A percentile compares a stretch with the other conserved stretches of the same genome.
Conservation (phyloP, 129 eudicot genomes). For the Silybum marianum region DNA sequence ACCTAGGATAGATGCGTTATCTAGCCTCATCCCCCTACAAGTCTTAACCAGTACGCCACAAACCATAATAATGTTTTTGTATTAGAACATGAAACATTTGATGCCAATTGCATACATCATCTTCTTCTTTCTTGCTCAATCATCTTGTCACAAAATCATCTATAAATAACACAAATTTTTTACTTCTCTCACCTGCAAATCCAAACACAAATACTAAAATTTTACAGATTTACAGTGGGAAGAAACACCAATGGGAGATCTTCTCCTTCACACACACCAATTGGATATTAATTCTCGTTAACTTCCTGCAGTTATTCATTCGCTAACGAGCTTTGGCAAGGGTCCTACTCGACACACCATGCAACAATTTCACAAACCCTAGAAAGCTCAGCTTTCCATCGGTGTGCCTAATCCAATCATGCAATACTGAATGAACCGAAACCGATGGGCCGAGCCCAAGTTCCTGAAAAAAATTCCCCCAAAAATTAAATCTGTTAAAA, state of each 20-base stretch:
- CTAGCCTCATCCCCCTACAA: too few species aligned
- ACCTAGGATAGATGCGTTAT: too few species aligned
- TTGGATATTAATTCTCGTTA: too few species aligned
- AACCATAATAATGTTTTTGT: slow-evolving; percentile 7
- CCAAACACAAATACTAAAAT: slow-evolving; percentile 30
- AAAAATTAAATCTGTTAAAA: not conserved
- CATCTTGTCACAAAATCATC: slow-evolving; percentile 25
- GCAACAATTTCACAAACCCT: slow-evolving; percentile 86
- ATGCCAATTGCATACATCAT: slow-evolving; percentile 19
- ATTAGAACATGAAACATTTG: slow-evolving; percentile 23
- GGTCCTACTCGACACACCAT: slow-evolving; percentile 76
- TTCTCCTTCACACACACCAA: slow-evolving; percentile 16
- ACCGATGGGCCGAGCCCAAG: slow-evolving; percentile 90
- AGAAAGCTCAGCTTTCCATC: slow-evolving; percentile 98
- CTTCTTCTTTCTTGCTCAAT: slow-evolving; percentile 14
- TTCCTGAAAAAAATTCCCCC: slow-evolving; percentile 57
- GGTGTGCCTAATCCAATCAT: slow-evolving; percentile 94
- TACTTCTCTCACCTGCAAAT: slow-evolving; percentile 49
- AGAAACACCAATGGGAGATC: slow-evolving; percentile 25
- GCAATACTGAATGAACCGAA: slow-evolving; percentile 88
- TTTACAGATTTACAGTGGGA: slow-evolving; percentile 36
- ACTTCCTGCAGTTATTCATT: not conserved
- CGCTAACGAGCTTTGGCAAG: slow-evolving; percentile 54
- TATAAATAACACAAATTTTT: slow-evolving; percentile 22
- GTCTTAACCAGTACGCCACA: too few species aligned